A percentile compares a stretch with the other conserved stretches of the same genome.
These are phyloP conservation scores for Mallotus nudiflorus DNA, from an alignment of 345 rosid species.

Conservation along the genomic window DNA sequence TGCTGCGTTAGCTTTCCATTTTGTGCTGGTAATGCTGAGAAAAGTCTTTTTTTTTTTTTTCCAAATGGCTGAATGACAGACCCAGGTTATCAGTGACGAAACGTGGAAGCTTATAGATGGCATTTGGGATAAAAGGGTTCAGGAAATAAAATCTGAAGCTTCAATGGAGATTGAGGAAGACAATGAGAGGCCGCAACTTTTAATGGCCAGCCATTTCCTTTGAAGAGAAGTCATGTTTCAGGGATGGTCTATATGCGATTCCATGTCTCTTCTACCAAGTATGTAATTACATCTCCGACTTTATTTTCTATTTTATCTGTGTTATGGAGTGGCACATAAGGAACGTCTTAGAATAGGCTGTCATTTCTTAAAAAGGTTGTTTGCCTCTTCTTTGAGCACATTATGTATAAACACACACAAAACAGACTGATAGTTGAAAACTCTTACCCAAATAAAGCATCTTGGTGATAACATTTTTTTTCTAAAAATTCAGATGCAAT, in stretches of 20 bases:
- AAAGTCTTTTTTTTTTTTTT: neutral
- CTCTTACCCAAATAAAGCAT: no score
- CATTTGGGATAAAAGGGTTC: slow-evolving; percentile 72
- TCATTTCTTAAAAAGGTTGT: no score
- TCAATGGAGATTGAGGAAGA: slow-evolving; percentile 63
- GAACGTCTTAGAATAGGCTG: neutral
- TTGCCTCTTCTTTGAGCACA: no score
- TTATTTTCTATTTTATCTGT: neutral
- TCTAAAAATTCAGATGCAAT: no score
- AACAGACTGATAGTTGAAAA: no score
- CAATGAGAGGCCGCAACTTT: slow-evolving; percentile 69
- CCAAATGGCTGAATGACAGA: slow-evolving; percentile 43
- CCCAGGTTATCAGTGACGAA: slow-evolving; percentile 68
- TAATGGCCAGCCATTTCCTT: slow-evolving; percentile 88
- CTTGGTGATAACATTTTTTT: no score
- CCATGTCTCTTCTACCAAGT: no score
- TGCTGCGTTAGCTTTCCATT: neutral
- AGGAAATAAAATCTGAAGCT: slow-evolving; percentile 69
- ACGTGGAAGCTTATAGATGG: slow-evolving; percentile 87
- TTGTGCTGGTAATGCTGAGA: neutral
- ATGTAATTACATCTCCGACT: neutral
- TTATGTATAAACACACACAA: no score
- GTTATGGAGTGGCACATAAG: neutral
- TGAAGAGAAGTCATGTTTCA: slow-evolving; percentile 23
- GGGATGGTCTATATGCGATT: no score